Conservation (phyloP, 495 filamentous ascomycete species). For the Penicillium macrosclerotiorum region DNA sequence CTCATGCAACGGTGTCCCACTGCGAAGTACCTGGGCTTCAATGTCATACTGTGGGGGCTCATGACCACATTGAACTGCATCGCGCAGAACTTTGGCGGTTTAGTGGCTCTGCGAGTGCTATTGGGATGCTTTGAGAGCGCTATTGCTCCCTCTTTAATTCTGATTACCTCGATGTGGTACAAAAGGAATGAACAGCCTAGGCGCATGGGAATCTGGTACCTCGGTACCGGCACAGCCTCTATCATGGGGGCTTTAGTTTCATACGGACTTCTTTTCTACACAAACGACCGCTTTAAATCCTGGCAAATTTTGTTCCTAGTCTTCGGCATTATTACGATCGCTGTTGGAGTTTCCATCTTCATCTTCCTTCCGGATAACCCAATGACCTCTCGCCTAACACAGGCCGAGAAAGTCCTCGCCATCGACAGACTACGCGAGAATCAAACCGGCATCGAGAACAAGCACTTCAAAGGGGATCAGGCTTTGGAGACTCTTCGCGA, state of each 20-base stretch:
- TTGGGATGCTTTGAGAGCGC: constrained; percentile 66
- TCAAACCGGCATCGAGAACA: constrained; percentile 55
- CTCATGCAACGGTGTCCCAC: constrained; percentile 46
- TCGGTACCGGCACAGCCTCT: constrained; percentile 60
- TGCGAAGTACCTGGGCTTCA: constrained; percentile 49
- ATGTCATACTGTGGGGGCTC: constrained; percentile 57
- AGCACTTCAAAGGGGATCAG: constrained; percentile 53
- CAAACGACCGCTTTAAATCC: constrained; percentile 24
- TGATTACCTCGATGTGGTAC: constrained; percentile 36
- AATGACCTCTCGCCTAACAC: constrained; percentile 42
- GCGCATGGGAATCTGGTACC: constrained; percentile 63
- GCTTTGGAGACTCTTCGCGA: constrained; percentile 33
- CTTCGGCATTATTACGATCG: constrained; percentile 37
- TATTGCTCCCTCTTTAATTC: constrained; percentile 51
- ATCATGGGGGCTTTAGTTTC: constrained; percentile 61
- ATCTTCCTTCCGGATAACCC: constrained; percentile 51
- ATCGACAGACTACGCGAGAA: constrained; percentile 55
- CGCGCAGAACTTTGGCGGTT: constrained; percentile 46
- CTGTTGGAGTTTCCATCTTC: constrained; percentile 29
- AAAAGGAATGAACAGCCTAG: constrained; percentile 52
- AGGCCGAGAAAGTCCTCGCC: constrained; percentile 47
- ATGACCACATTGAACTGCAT: constrained; percentile 57
- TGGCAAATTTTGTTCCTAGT: constrained; percentile 44
- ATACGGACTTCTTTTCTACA: constrained; percentile 34
- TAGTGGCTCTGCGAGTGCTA: constrained; percentile 55